Base-by-base conservation (phyloP, 2,329 filamentous ascomycete species). In the Penicillium digitatum region DNA sequence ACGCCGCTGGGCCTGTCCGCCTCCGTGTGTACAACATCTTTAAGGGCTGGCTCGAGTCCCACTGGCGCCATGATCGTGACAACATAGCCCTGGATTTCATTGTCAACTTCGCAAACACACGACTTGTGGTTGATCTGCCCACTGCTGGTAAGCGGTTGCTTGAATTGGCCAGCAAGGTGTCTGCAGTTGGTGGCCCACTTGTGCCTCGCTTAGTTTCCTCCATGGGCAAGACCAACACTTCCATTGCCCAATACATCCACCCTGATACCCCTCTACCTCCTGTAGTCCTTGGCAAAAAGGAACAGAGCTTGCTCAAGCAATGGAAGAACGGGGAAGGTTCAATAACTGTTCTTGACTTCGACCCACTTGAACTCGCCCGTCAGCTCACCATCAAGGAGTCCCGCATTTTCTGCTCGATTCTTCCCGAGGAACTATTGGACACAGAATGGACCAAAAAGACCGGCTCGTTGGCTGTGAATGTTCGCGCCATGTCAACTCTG, bases 31-130 rank as follows among this genome's bases (percentile, higher is more conserved):
- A 95, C 78, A 97, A 99, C 70, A 87, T 91, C 54, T 90, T 99
- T 80, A 99, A 99, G 74, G 89, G 89, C 39, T 99, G 94, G 94
- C 79, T 99, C 20, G 94, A 97, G 76, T 94, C 89, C 7, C 91
- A 99, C 73, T 99, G 94, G 93, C 85, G 88, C 45, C 85, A 90
- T 60, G 85, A 90, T 56, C 85, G 86, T 11, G 94, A 99, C 69
- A 83, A 84, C 50, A 81, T 84, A 12, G 90, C 92, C 1, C 79
- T 99, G 9, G 79, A 82, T 0, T 78, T 88, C 46, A 95, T 99
- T 59, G 80, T 87, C 32, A 79, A 84, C 1, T 99, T 99, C 72
- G 91, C 93, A 2, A 84, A 87, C 62, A 81, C 82, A 44, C 87
- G 87, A 61, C 80, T 99, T 8, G 79, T 79, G 47, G 72, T 79